These are phyloP conservation scores for Kluyveromyces sp. DNA, from an alignment of 1,139 yeast species.

Conservation along the genomic window DNA sequence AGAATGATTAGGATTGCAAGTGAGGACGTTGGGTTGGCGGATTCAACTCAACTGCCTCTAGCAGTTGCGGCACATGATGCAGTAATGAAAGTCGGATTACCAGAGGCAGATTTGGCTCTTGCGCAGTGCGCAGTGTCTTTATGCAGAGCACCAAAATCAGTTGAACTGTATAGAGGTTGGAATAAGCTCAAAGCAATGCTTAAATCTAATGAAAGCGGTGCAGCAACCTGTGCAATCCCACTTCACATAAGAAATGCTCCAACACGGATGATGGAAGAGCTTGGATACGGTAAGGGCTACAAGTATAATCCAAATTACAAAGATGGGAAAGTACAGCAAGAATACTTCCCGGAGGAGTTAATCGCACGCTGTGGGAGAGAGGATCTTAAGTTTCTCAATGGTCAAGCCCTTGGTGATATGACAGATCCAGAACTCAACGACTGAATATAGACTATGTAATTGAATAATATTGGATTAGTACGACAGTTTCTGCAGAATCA, in stretches of 20 bases:
- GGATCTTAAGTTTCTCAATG: slow-evolving; percentile 33
- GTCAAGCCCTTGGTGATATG: slow-evolving; percentile 38
- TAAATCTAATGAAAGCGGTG: slow-evolving; percentile 49
- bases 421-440: slow-evolving; percentile 31
- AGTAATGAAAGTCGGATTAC: slow-evolving; percentile 88
- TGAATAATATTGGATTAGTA: background rate
- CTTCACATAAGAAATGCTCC: slow-evolving; percentile 90
- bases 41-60: slow-evolving; percentile 78
- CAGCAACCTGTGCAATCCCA: slow-evolving; percentile 61
- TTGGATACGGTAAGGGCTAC: slow-evolving; percentile 80
- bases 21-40: slow-evolving; percentile 81
- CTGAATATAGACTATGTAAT: background rate
- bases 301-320: slow-evolving; percentile 78
- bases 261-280: slow-evolving; percentile 76
- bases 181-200: slow-evolving; percentile 54
- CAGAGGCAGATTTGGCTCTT: slow-evolving; percentile 84
- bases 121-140: slow-evolving; percentile 90
- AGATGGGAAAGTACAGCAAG: slow-evolving; percentile 68
- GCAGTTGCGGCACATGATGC: slow-evolving; percentile 83
- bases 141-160: slow-evolving; percentile 80
- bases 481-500: background rate
- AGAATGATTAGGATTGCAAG: slow-evolving; percentile 90
- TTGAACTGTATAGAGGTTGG: slow-evolving; percentile 76
- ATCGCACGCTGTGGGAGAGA: slow-evolving; percentile 27
- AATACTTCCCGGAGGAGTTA: slow-evolving; percentile 54